Evolutionary conservation across 257 asterid genomes (phyloP), one percentile per base, ranked within the genome.

Genomic region (Solanum sejunctum): DNA sequence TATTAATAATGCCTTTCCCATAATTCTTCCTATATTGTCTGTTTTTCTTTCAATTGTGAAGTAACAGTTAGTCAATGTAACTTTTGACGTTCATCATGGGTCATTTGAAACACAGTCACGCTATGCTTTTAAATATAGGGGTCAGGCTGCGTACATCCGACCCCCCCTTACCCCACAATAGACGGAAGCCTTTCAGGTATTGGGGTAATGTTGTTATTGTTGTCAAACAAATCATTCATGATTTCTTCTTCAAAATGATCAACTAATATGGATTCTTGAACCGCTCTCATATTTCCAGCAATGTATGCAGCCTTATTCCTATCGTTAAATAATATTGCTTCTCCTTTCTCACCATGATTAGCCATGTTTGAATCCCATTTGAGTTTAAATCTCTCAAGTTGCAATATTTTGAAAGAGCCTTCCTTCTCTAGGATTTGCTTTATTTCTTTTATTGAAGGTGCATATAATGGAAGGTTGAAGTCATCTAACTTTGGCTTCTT

Each of bases 221-320:
- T n/a, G n/a, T n/a, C n/a, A 23, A 86, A 83, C 28, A 86, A 55
- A 16, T 36, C 71, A 63, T 86, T 52, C 81, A 83, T 73, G 1
- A 63, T 77, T 41, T 63, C 20, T 47, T 61, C 47, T 32, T 84
- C 88, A 57, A 86, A 86, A 83, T 63, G 86, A 2, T 77, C 84
- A 0, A 66, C 63, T 18, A 83, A 47, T 20, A 86, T 75, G 1
- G 84, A 63, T 82, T 73, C 84, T 8, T 72, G 57, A 28, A 83
- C 55, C 1, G 88, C 88, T 52, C 86, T 58, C 47, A 83, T 17
- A 28, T 15, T 57, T 36, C 13, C 55, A 2, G 86, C 60, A 10
- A 86, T 57, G 47, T 20, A 83, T 12, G 39, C 10, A 5, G 72
- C 86, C 28, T 36, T 51, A 32, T 20, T 61, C 7, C 15, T 28